Percentiles rank a stretch among this genome's conserved stretches.
Evolutionary conservation across 305 asterid genomes (phyloP).

Genomic region (Andrographis paniculata): DNA sequence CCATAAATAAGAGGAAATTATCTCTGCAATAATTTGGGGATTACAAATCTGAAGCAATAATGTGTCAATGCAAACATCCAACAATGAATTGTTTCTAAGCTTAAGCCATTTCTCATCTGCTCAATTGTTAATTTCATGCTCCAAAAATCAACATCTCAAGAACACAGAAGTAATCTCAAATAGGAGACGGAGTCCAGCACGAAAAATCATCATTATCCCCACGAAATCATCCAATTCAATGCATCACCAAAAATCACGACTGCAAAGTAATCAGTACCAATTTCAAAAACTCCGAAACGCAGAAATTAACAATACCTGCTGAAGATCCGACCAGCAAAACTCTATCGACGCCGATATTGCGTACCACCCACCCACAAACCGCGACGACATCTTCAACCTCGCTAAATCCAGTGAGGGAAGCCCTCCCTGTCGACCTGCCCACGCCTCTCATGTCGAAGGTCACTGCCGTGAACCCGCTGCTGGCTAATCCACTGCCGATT

Average conservation of each 20-base stretch:
- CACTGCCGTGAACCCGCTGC: constrained; percentile 37
- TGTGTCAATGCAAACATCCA: too few relatives aligned
- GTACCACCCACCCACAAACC: constrained; percentile 42
- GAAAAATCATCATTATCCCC: too few relatives aligned
- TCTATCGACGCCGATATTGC: constrained; percentile 20
- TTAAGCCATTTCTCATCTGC: too few relatives aligned
- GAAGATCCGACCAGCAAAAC: constrained; percentile 50
- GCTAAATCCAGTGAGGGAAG: constrained; percentile 37
- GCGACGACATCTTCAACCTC: constrained; percentile 39
- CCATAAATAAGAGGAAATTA: too few relatives aligned
- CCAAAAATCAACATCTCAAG: too few relatives aligned
- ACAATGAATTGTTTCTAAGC: too few relatives aligned
- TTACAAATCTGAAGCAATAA: too few relatives aligned
- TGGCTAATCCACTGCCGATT: constrained; percentile 36
- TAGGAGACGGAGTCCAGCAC: too few relatives aligned
- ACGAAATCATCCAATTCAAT: neutral
- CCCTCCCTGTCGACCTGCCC: constrained; percentile 38
- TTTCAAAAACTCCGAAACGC: neutral
- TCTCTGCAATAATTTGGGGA: too few relatives aligned
- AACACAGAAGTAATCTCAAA: too few relatives aligned
- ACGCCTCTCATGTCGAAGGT: constrained; percentile 61
- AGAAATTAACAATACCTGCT: constrained; percentile 37
- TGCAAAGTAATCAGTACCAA: neutral
- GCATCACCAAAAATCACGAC: neutral
- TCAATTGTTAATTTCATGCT: too few relatives aligned